Evolutionary conservation across 371 early-diverging fungal species (phyloP), one percentile per base, ranked within the genome.

Genomic region (Mortierella sp.): DNA sequence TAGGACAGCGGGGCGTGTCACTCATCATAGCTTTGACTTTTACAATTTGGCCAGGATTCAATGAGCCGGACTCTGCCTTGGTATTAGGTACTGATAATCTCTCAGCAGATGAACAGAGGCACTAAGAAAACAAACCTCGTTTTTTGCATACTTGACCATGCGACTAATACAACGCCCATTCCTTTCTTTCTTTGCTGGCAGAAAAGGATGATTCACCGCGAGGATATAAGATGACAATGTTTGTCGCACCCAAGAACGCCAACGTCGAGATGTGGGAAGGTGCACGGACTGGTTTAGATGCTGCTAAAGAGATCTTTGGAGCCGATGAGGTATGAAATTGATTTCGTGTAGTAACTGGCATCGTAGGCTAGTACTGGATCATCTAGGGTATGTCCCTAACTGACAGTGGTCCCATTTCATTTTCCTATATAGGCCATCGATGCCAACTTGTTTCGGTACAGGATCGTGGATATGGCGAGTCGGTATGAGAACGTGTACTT

Each of bases 251-350:
- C 3, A 87, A 90, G 64, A 90, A 89, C 56, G 83, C 86, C 27
- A 71, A 89, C 17, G 83, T 86, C 39, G 96, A 95, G 70, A 81
- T 93, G 56, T 98, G 98, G 98, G 96, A 96, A 67, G 98, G 98
- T 9, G 92, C 95, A 30, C 82, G 94, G 32, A 89, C 93, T 21
- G 97, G 97, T 4, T 50, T 94, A 4, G 91, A 93, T 19, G 94
- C 91, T 5, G 95, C 92, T 0, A 84, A 84, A 34, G 82, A 85
- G 34, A 55, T 88, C 14, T 97, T 95, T 85, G 94, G 92, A n/a
- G 95, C 94, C 0, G 95, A 95, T 67, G 91, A 95, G 83, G 94
- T 92, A 78, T 11, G 15, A 5, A 31, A n/a, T n/a, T n/a, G n/a
- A n/a, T n/a, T n/a, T n/a, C n/a, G n/a, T n/a, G n/a, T n/a, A n/a